Percentiles rank a stretch among this genome's conserved stretches.
Evolutionary conservation across 106 monocot genomes (phyloP).

Genomic region (Chionographis japonica): DNA sequence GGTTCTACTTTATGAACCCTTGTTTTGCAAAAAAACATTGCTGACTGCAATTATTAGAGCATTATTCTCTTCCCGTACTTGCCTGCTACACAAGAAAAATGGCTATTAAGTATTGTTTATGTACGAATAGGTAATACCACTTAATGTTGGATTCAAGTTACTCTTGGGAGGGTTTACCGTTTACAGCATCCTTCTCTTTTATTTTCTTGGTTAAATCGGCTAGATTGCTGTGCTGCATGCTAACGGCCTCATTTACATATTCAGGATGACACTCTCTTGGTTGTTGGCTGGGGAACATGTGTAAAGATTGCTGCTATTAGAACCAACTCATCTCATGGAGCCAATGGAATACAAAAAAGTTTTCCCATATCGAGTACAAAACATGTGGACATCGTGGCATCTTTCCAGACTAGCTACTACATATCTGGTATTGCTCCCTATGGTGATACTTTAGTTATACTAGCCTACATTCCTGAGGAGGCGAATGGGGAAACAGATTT

Average conservation of each 20-base stretch:
- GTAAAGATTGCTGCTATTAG: slow-evolving; percentile 90
- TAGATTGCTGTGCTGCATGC: not conserved
- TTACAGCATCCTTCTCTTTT: not conserved
- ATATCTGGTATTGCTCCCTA: slow-evolving; percentile 96
- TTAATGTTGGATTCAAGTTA: too few relatives aligned
- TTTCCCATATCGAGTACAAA: slow-evolving; percentile 36
- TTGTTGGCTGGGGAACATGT: slow-evolving; percentile 96
- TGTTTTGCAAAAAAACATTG: too few relatives aligned
- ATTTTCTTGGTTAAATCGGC: slow-evolving; percentile 2
- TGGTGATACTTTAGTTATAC: slow-evolving; percentile 87
- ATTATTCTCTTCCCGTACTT: too few relatives aligned
- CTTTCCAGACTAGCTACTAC: slow-evolving; percentile 84
- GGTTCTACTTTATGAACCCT: too few relatives aligned
- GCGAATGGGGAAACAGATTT: slow-evolving; percentile 63
- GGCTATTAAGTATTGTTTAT: too few relatives aligned
- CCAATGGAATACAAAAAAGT: slow-evolving; percentile 58
- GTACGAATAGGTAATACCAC: too few relatives aligned
- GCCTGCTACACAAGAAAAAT: too few relatives aligned
- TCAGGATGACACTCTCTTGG: slow-evolving; percentile 90
- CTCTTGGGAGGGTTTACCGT: not conserved
- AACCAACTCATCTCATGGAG: slow-evolving; percentile 34
- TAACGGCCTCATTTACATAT: slow-evolving; percentile 11
- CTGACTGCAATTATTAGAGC: too few relatives aligned
- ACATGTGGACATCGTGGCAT: slow-evolving; percentile 96
- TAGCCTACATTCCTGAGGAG: slow-evolving; percentile 87